These are phyloP conservation scores for Collybiopsis luxurians DNA, from an alignment of 768 basidiomycete genomes.

Conservation along the genomic window DNA sequence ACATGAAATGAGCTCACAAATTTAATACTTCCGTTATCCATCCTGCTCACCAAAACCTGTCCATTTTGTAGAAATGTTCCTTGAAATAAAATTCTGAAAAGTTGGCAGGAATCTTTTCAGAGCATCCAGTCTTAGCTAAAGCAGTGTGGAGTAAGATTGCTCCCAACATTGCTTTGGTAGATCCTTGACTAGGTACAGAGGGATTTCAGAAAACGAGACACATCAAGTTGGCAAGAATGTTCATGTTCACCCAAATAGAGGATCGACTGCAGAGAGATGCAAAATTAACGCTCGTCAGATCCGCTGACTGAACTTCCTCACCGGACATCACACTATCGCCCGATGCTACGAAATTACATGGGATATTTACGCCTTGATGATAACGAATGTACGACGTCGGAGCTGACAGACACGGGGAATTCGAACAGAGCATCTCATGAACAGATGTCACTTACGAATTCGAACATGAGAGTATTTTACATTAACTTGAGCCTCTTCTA, in stretches of 20 bases:
- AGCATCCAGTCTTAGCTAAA: neutral
- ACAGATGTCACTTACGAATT: neutral
- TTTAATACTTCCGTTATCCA: no score
- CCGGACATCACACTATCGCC: conserved; percentile 12
- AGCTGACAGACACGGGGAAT: conserved; percentile 6
- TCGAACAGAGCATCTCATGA: neutral
- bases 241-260: conserved; percentile 13
- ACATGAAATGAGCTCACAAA: neutral
- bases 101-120: conserved; percentile 1
- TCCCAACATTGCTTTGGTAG: conserved; percentile 16
- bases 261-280: conserved; percentile 10
- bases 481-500: conserved; percentile 4
- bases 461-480: conserved; percentile 1
- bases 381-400: conserved; percentile 14
- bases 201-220: no score
- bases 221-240: neutral
- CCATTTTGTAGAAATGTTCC: conserved; percentile 7
- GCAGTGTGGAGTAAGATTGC: conserved; percentile 11
- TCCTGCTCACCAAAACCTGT: conserved; percentile 6
- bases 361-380: conserved; percentile 11
- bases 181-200: conserved; percentile 19
- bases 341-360: conserved; percentile 15
- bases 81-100: conserved; percentile 11
- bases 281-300: no score
- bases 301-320: neutral